Evolutionary conservation across 1,139 yeast species (phyloP).

Genomic region (Candida anutae): DNA sequence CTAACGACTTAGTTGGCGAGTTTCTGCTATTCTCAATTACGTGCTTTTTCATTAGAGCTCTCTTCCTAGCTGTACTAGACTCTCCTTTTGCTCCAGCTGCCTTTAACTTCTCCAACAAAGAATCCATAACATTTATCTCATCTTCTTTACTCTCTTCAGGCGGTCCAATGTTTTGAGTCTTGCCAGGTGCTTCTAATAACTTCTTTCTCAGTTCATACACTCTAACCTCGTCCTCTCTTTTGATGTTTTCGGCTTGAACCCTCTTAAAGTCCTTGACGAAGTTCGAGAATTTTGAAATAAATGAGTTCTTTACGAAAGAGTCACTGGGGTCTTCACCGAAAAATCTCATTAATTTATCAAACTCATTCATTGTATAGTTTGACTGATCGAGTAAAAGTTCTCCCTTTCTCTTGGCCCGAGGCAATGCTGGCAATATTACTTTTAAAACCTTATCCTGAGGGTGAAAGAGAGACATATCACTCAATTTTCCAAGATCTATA

Average conservation of each 20-base stretch:
- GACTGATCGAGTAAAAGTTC: conserved; percentile 60
- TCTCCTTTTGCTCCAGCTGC: conserved; percentile 74
- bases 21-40: conserved; percentile 30
- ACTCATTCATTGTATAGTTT: conserved; percentile 54
- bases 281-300: conserved; percentile 65
- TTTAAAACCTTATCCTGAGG: conserved; percentile 61
- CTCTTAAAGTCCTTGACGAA: conserved; percentile 70
- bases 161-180: conserved; percentile 5
- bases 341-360: conserved; percentile 61
- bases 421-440: conserved; percentile 56
- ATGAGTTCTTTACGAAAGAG: conserved; percentile 55
- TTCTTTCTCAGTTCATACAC: conserved; percentile 69
- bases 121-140: conserved; percentile 61
- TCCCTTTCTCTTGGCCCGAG: conserved; percentile 61
- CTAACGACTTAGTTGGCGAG: conserved; percentile 5
- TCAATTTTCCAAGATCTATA: conserved; percentile 66
- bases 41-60: conserved; percentile 70
- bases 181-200: conserved; percentile 43
- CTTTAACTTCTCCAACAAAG: conserved; percentile 61
- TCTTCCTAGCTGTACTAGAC: conserved; percentile 70
- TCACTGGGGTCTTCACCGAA: conserved; percentile 77
- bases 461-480: conserved; percentile 69
- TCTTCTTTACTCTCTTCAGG: conserved; percentile 15
- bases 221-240: conserved; percentile 72
- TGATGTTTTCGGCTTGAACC: conserved; percentile 69